A percentile compares a stretch with the other conserved stretches of the same genome.
Evolutionary conservation across 345 rosid species (phyloP).

Genomic region (Lepidium sativum): DNA sequence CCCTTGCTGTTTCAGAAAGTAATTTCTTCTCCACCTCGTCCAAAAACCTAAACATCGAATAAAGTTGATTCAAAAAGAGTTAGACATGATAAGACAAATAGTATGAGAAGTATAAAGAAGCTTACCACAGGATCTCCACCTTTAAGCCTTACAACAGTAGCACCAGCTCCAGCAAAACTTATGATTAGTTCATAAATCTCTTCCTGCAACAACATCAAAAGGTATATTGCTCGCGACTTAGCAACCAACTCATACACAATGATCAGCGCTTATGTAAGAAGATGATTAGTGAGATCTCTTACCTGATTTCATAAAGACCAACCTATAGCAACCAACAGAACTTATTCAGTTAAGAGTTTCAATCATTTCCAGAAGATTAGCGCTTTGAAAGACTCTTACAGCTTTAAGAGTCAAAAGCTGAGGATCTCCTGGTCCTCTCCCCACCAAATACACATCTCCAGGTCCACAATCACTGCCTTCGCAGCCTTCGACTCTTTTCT

Average conservation of each 20-base stretch:
- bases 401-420: constrained; percentile 89
- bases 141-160: constrained; percentile 90
- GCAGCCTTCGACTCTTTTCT: constrained; percentile 24
- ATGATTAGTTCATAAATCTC: constrained; percentile 87
- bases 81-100: not conserved
- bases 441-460: constrained; percentile 81
- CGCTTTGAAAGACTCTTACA: constrained; percentile 56
- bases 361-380: constrained; percentile 83
- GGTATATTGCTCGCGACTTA: too few relatives aligned
- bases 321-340: too few relatives aligned
- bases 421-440: constrained; percentile 45
- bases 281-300: too few relatives aligned
- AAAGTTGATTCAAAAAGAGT: not conserved
- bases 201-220: too few relatives aligned
- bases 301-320: too few relatives aligned
- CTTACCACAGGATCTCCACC: constrained; percentile 99
- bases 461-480: constrained; percentile 40
- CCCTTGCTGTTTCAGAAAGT: constrained; percentile 85
- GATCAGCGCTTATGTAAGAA: too few relatives aligned
- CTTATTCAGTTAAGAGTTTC: too few relatives aligned
- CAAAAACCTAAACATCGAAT: constrained; percentile 61
- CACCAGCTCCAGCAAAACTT: constrained; percentile 95
- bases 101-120: not conserved
- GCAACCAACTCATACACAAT: too few relatives aligned
- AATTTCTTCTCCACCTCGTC: constrained; percentile 98